These are phyloP conservation scores for Chytriomyces confervae DNA, from an alignment of 192 early-diverging fungal species.

Conservation along the genomic window DNA sequence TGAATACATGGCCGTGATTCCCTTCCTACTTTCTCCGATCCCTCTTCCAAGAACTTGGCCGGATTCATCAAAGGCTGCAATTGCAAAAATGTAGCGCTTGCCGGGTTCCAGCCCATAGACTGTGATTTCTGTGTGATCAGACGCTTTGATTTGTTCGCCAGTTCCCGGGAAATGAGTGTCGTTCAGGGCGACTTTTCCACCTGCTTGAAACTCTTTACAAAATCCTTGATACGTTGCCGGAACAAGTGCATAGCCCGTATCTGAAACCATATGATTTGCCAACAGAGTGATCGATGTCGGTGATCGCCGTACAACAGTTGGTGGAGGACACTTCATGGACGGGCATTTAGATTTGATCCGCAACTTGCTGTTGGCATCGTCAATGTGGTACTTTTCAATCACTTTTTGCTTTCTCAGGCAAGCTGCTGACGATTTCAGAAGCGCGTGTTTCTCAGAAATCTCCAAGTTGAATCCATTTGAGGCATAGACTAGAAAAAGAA, in stretches of 20 bases:
- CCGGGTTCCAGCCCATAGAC: slow-evolving; percentile 44
- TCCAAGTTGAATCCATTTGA: slow-evolving; percentile 31
- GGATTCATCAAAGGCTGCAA: slow-evolving; percentile 41
- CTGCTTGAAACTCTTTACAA: slow-evolving; percentile 30
- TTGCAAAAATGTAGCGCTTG: slow-evolving; percentile 44
- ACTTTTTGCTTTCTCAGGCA: slow-evolving; percentile 17
- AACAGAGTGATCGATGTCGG: slow-evolving; percentile 46
- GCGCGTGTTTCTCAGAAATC: slow-evolving; percentile 13
- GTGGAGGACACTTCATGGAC: slow-evolving; percentile 44
- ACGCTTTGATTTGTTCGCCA: slow-evolving; percentile 27
- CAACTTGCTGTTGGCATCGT: not conserved
- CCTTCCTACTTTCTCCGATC: slow-evolving; percentile 41
- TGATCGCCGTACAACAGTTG: slow-evolving; percentile 44
- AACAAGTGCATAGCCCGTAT: slow-evolving; percentile 22
- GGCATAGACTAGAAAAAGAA: slow-evolving; percentile 37
- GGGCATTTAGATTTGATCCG: not conserved
- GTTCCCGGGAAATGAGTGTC: slow-evolving; percentile 44
- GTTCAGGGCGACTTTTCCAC: slow-evolving; percentile 36
- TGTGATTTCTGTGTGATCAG: slow-evolving; percentile 37
- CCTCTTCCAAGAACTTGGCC: slow-evolving; percentile 45
- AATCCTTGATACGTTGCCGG: slow-evolving; percentile 41
- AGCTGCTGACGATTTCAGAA: slow-evolving; percentile 26
- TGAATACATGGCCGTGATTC: slow-evolving; percentile 39
- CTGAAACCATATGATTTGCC: slow-evolving; percentile 38
- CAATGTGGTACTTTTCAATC: slow-evolving; percentile 38